These are phyloP conservation scores for Verticillium isaacii DNA, from an alignment of 2,329 filamentous ascomycete genomes.

Conservation along the genomic window DNA sequence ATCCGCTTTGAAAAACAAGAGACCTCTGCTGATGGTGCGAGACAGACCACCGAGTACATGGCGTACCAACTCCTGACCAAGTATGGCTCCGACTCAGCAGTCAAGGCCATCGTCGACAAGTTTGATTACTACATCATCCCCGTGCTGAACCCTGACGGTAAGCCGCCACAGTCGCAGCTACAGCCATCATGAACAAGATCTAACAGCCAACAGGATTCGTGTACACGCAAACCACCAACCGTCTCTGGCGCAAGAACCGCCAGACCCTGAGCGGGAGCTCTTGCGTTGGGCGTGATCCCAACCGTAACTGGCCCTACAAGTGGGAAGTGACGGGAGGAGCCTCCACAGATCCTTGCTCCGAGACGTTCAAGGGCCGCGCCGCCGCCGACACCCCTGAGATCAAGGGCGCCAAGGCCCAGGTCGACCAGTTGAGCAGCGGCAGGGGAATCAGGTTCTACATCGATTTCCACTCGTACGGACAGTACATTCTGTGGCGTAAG, in stretches of 20 bases:
- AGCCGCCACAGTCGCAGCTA: background rate
- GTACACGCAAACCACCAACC: conserved; percentile 38
- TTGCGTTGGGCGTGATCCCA: conserved; percentile 47
- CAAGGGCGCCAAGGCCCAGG: conserved; percentile 38
- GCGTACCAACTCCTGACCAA: conserved; percentile 37
- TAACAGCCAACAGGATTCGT: conserved; percentile 30
- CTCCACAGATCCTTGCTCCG: conserved; percentile 41
- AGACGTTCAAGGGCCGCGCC: conserved; percentile 36
- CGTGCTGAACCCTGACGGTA: conserved; percentile 42
- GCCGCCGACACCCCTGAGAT: conserved; percentile 41
- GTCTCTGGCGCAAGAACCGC: conserved; percentile 51
- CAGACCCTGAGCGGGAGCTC: conserved; percentile 24
- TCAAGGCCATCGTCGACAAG: conserved; percentile 42
- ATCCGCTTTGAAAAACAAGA: background rate
- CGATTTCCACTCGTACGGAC: conserved; percentile 61
- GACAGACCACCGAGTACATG: conserved; percentile 38
- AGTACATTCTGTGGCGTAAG: conserved; percentile 24
- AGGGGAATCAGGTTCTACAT: conserved; percentile 57
- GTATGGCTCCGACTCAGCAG: conserved; percentile 24
- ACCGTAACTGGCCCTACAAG: conserved; percentile 48
- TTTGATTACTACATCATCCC: conserved; percentile 55
- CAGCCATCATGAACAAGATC: background rate
- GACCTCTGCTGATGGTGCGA: background rate
- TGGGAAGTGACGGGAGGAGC: conserved; percentile 41
- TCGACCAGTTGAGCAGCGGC: conserved; percentile 31